Base-by-base conservation (phyloP, 2,329 filamentous ascomycete species). In the Colletotrichum kahawae region DNA sequence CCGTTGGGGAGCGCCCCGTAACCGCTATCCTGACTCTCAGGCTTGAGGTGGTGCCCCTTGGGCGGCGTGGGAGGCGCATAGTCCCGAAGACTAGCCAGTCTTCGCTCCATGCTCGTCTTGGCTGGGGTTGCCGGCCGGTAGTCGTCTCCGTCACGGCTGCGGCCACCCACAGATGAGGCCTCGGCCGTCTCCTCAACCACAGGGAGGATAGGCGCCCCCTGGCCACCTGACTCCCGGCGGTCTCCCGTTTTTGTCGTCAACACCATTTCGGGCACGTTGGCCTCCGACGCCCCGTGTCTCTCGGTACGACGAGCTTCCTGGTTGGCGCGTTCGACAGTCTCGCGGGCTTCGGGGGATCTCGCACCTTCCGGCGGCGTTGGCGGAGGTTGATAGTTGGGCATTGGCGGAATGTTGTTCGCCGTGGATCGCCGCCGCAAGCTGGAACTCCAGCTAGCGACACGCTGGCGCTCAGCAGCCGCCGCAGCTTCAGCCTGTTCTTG, bases 131-230 rank as follows among this genome's bases (percentile, higher is more conserved):
- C 74, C 2, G 87, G 86, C 31, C 86, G 84, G 13, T 76, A 74
- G 60, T 83, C 56, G 75, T 78, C 83, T 75, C 89, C 90, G 73
- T 86, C 85, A 27, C 88, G 88, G 80, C 90, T 91, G 69, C 89
- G 89, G 34, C 89, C 90, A 2, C 92, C 91, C 29, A 92, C 89
- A 75, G 93, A 95, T 9, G 89, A 91, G 12, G 89, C 93, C 83
- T 98, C 96, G 7, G 92, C 94, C n/a, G 92, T 93, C 84, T 98
- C 96, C 78, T 98, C 95, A 8, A 98, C 95, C 12, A 98, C 93
- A 0, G 96, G 96, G 3, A 98, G 86, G 2, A 85, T 89, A 81
- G 82, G 82, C 80, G 82, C 92, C 82, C 79, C 93, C 88, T 88
- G 80, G 29, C 70, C 70, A 86, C 89, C 27, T 86, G 90, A 84